Conservation (phyloP, 257 asterid species). For the Cinchona pubescens region DNA sequence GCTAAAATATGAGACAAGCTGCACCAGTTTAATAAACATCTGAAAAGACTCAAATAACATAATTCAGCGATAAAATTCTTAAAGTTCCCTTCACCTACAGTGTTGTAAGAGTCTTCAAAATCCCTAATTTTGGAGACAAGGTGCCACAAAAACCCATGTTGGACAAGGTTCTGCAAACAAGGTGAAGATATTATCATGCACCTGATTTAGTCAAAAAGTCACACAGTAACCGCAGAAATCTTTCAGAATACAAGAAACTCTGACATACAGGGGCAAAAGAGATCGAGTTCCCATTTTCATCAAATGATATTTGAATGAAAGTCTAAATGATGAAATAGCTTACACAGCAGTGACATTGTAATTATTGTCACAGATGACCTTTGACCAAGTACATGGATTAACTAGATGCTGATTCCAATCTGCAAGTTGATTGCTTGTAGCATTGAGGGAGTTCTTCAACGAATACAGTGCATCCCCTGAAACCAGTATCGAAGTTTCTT, state of each 20-base stretch:
- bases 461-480: conserved; percentile 75
- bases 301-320: not conserved
- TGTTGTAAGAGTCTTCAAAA: conserved; percentile 53
- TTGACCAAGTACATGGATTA: conserved; percentile 93
- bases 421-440: conserved; percentile 57
- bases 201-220: not conserved
- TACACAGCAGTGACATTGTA: conserved; percentile 67
- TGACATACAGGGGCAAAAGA: not conserved
- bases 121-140: conserved; percentile 67
- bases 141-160: conserved; percentile 90
- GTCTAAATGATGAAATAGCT: conserved; percentile 20
- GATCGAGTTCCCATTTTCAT: not conserved
- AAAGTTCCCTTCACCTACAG: conserved; percentile 54
- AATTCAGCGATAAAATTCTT: conserved; percentile 16
- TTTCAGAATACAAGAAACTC: conserved; percentile 1
- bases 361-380: conserved; percentile 57
- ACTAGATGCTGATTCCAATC: conserved; percentile 83
- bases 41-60: not conserved
- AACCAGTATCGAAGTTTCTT: conserved; percentile 12
- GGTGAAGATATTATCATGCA: conserved; percentile 12
- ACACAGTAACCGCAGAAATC: not conserved
- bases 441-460: conserved; percentile 62
- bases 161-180: conserved; percentile 66
- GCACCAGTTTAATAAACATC: not conserved
- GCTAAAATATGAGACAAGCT: not conserved